These are phyloP conservation scores for Cadophora sp. DNA, from an alignment of 2,329 filamentous ascomycete species.

Conservation along the genomic window DNA sequence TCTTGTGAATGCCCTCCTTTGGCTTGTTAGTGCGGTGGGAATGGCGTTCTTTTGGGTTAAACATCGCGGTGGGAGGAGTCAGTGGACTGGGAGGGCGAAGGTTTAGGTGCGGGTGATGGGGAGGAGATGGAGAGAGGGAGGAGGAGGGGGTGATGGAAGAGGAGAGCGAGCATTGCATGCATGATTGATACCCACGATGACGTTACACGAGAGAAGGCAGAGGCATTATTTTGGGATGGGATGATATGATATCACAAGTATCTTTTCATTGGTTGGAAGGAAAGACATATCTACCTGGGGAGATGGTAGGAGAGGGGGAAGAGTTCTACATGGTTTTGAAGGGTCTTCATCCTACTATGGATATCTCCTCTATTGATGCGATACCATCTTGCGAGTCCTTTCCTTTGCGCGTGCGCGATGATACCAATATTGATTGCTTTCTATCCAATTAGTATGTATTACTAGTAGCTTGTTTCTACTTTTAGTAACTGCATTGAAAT, in stretches of 20 bases:
- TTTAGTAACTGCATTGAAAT: background rate
- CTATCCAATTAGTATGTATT: background rate
- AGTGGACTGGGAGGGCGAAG: constrained; percentile 65
- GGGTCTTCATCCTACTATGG: background rate
- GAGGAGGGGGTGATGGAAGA: background rate
- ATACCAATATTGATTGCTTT: constrained; percentile 5
- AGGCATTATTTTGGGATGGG: background rate
- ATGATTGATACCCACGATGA: constrained; percentile 18
- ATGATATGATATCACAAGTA: background rate
- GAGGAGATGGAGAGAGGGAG: constrained; percentile 14
- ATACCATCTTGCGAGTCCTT: constrained; percentile 9
- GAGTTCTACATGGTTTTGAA: background rate
- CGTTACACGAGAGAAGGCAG: background rate
- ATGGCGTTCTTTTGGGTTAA: constrained; percentile 65
- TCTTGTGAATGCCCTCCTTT: constrained; percentile 75
- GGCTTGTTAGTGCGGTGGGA: constrained; percentile 69
- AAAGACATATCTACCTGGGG: background rate
- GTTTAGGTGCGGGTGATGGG: constrained; percentile 48
- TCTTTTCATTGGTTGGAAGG: background rate
- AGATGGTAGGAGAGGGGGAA: background rate
- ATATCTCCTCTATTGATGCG: background rate
- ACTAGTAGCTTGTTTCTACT: background rate
- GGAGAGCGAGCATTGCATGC: background rate
- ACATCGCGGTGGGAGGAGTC: constrained; percentile 57
- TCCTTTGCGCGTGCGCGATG: background rate